A percentile compares a stretch with the other conserved stretches of the same genome.
phyloP scores from a whole-genome alignment of 768 basidiomycete genomes.

The Lactarius indigo region DNA sequence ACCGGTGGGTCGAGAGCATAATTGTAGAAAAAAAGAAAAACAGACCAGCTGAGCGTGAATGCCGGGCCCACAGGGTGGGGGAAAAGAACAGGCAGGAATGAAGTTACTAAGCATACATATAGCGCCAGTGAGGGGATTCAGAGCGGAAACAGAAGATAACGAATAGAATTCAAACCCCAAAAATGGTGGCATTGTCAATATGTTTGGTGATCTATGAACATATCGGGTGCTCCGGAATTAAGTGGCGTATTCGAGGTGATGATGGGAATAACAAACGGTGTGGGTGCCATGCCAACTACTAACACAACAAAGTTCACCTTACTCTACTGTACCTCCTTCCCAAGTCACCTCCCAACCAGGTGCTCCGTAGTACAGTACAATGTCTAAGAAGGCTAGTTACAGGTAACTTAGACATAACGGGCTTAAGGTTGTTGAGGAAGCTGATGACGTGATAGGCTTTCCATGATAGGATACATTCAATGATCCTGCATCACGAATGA shows the following conservation, averaged over 20 bases:
- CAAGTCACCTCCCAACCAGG: background rate
- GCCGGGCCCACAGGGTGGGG: background rate
- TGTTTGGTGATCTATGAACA: background rate
- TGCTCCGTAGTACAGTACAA: background rate
- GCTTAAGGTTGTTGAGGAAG: slow-evolving; percentile 23
- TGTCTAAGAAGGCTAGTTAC: background rate
- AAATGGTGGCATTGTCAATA: background rate
- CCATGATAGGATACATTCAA: background rate
- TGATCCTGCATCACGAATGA: background rate
- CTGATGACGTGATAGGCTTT: slow-evolving; percentile 12
- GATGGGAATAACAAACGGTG: background rate
- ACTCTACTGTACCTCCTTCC: background rate
- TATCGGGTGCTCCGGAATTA: background rate
- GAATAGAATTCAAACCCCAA: background rate
- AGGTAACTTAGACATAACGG: too few relatives aligned
- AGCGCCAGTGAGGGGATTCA: too few relatives aligned
- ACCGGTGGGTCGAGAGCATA: background rate
- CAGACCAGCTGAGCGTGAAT: slow-evolving; percentile 19
- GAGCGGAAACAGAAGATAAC: background rate
- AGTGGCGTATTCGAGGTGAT: background rate
- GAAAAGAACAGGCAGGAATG: background rate
- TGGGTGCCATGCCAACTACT: background rate
- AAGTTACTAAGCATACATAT: background rate
- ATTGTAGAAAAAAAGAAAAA: background rate
- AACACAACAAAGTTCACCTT: background rate